Evolutionary conservation across 78 protist species (phyloP), one percentile per base, ranked within the genome.

Genomic region (Polysphondylium violaceum): DNA sequence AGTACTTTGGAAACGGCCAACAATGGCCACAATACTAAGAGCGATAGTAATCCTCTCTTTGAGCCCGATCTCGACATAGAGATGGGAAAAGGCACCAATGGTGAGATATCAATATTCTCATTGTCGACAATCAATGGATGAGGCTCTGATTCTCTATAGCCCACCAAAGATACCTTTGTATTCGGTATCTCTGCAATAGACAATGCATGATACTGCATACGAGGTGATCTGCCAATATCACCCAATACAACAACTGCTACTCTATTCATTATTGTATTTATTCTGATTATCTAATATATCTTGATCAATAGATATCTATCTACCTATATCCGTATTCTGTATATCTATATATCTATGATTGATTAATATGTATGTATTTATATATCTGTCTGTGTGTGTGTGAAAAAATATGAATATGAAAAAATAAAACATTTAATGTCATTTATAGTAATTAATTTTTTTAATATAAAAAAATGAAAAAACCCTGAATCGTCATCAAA

Each of bases 211-310:
- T 95, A 94, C 71, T 93, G 95, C 99, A 99, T 99, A 23, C 99
- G 87, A 35, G 99, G 99, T 6, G 94, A 60, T 29, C 97, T 87
- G 14, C 99, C 99, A 23, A 98, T 63, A 60, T 99, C 99, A n/a
- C 99, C 99, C 8, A 98, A 75, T 7, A 99, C 99, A 41, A 98
- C 87, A 14, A 98, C 97, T 61, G 95, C 90, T 14, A 91, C 90
- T 56, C 76, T 40, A 67, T 79, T 79, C 23, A 33, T 8, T n/a
- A 6, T n/a, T 1, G 12, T 23, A 23, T 74, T 60, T 51, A 23
- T 64, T 41, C 41, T 40, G 1, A 36, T 65, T 65, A n/a, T n/a
- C n/a, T n/a, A n/a, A n/a, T n/a, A n/a, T n/a, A n/a, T n/a, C n/a
- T n/a, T n/a, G n/a, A n/a, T n/a, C n/a, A n/a, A n/a, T n/a, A n/a